phyloP scores from a whole-genome alignment of 2,329 filamentous ascomycete genomes.

The Fusarium sambucinum region DNA sequence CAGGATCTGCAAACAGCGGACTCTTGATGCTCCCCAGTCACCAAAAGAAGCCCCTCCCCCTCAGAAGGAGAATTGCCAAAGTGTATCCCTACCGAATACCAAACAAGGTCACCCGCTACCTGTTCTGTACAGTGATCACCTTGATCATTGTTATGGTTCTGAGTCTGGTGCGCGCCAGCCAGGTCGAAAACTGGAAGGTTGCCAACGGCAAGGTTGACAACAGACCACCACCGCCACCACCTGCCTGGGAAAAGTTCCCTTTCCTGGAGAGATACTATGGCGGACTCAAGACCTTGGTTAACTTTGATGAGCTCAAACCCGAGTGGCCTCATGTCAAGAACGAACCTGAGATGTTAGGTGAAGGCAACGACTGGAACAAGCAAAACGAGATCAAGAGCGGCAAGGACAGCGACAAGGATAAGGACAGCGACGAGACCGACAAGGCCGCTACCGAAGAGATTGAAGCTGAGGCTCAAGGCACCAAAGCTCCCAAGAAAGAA shows the following conservation, averaged over 20 bases:
- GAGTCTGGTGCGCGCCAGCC: constrained; percentile 78
- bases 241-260: constrained; percentile 84
- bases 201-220: constrained; percentile 63
- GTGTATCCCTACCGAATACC: constrained; percentile 72
- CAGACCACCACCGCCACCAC: constrained; percentile 70
- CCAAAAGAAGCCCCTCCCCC: constrained; percentile 38
- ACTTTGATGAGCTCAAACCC: constrained; percentile 74
- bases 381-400: constrained; percentile 33
- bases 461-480: constrained; percentile 21
- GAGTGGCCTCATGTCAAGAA: constrained; percentile 81
- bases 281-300: constrained; percentile 79
- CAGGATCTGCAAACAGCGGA: constrained; percentile 58
- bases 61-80: constrained; percentile 36
- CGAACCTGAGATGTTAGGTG: constrained; percentile 57
- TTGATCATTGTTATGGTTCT: constrained; percentile 82
- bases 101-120: constrained; percentile 79
- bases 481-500: constrained; percentile 15
- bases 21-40: constrained; percentile 61
- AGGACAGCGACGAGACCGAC: constrained; percentile 36
- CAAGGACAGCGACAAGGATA: constrained; percentile 32
- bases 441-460: constrained; percentile 36
- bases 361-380: constrained; percentile 34
- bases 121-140: constrained; percentile 77
- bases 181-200: constrained; percentile 73
- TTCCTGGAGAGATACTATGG: constrained; percentile 93